Evolutionary conservation across 306 rosid genomes (phyloP), one percentile per base, ranked within the genome.

Genomic region (Quillaja saponaria): DNA sequence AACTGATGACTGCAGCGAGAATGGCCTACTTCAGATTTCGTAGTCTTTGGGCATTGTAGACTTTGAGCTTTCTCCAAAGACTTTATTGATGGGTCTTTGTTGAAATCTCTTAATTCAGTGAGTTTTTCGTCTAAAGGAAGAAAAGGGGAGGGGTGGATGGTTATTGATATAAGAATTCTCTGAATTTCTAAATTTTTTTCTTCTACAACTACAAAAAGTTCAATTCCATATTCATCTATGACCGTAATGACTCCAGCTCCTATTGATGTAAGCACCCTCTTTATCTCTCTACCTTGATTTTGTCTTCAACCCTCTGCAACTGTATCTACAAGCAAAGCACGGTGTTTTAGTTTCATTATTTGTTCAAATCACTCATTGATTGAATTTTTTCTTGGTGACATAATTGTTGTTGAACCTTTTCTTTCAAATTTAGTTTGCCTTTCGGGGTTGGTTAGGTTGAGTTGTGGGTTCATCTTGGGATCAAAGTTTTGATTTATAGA

Each of bases 231-330:
- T 73, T 77, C 61, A 71, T 46, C 76, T 86, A 83, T 81, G 87
- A 86, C 94, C 34, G 83, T 86, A 41, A 62, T 80, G 83, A 78
- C 90, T 59, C 94, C 94, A 59, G 83, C 83, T 67, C 87, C 96
- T 75, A 69, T 90, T 76, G 95, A 90, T 64, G 96, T 90, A 74
- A 58, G 85, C 53, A 34, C 59, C 49, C 4, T 25, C 31, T 25
- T 12, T 39, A 8, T 39, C 44, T 39, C 44, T 8, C 10, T 39
- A 8, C 4, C 15, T 64, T 13, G 42, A n/a, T 58, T 25, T 47
- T 66, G 61, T 66, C 55, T 69, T 63, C 59, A 18, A 49, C 64
- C 15, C 70, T 46, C 35, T 55, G 45, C 35, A 3, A 28, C 79
- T 51, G 56, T 67, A 13, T 64, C 57, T 66, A 48, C 28, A 8